Evolutionary conservation across 2,329 filamentous ascomycete genomes (phyloP).

Genomic region (Pezicula rhizophila): DNA sequence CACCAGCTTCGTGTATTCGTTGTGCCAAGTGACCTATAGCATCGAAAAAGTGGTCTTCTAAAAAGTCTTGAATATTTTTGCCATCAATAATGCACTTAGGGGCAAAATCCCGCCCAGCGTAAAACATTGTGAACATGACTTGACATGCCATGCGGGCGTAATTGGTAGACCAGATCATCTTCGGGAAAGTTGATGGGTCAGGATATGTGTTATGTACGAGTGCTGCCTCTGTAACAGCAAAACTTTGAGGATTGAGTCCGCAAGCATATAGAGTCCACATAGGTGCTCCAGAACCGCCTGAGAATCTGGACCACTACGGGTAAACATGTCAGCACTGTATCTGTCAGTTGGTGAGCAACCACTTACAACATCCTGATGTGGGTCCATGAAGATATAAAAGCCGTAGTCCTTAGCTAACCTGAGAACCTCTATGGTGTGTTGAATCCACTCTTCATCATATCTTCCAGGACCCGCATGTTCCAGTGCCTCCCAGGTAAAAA

Average conservation of each 20-base stretch:
- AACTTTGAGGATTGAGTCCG: constrained; percentile 80
- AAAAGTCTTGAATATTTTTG: constrained; percentile 91
- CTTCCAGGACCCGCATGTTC: constrained; percentile 84
- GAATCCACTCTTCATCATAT: constrained; percentile 91
- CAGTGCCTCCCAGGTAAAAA: constrained; percentile 99
- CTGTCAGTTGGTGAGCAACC: not conserved
- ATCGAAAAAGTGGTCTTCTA: constrained; percentile 78
- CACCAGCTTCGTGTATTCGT: constrained; percentile 83
- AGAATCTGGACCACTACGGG: constrained; percentile 77
- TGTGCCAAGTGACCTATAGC: constrained; percentile 77
- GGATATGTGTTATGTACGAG: constrained; percentile 93
- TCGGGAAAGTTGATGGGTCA: constrained; percentile 79
- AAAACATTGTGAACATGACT: constrained; percentile 92
- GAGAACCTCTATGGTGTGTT: constrained; percentile 81
- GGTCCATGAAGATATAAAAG: constrained; percentile 97
- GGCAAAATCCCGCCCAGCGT: constrained; percentile 82
- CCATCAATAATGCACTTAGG: constrained; percentile 95
- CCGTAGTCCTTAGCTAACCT: constrained; percentile 82
- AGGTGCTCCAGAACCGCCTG: constrained; percentile 88
- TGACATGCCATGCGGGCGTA: constrained; percentile 82
- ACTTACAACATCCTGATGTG: constrained; percentile 91
- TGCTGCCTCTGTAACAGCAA: constrained; percentile 81
- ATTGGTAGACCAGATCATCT: constrained; percentile 99
- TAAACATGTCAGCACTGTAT: constrained; percentile 21
- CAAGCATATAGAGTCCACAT: constrained; percentile 98